These are phyloP conservation scores for Lenwebbia sp. DNA, from an alignment of 345 rosid species.

Conservation along the genomic window DNA sequence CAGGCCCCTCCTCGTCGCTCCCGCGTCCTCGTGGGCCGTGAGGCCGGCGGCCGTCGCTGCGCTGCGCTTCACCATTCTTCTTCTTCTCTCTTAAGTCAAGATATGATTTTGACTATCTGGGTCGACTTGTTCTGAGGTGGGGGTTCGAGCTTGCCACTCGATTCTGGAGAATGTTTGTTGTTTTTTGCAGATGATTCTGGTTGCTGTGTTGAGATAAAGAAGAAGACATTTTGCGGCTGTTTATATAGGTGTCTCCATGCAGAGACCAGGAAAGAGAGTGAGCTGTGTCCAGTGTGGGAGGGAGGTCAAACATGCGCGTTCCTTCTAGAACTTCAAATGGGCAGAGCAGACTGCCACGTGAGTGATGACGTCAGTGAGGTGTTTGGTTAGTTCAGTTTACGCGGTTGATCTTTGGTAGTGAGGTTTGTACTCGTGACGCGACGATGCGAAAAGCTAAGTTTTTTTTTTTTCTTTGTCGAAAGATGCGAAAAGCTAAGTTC, in stretches of 20 bases:
- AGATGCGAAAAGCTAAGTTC: accelerated
- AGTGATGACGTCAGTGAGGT: not conserved
- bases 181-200: not conserved
- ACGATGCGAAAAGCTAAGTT: not conserved
- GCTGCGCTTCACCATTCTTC: not conserved
- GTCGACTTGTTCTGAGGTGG: not conserved
- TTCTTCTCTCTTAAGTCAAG: not conserved
- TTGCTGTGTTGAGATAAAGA: not conserved
- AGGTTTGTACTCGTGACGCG: not conserved
- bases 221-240: not conserved
- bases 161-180: not conserved
- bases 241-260: not conserved
- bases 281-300: not conserved
- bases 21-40: not conserved
- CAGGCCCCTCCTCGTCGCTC: not conserved
- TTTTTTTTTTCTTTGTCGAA: too few relatives aligned
- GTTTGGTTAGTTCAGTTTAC: not conserved
- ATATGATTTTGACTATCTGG: not conserved
- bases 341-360: not conserved
- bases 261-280: not conserved
- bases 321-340: not conserved
- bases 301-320: conserved; percentile 1
- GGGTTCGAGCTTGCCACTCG: not conserved
- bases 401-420: not conserved
- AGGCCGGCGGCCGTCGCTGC: not conserved